phyloP scores from a whole-genome alignment of 148 eudicot species.

The Talinum fruticosum region DNA sequence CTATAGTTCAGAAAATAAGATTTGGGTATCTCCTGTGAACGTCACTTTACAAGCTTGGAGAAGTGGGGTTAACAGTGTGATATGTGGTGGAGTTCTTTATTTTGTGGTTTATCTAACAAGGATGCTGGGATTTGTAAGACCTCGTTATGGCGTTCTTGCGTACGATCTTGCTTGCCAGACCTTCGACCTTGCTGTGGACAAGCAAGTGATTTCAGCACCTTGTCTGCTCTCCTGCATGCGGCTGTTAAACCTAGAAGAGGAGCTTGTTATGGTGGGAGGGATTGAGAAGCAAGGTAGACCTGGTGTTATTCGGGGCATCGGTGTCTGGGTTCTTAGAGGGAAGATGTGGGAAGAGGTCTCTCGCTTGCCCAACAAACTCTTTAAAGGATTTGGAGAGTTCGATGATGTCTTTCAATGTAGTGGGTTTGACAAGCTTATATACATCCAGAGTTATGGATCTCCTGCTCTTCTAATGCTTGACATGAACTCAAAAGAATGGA shows the following conservation, averaged over 20 bases:
- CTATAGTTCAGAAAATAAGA: slow-evolving; percentile 28
- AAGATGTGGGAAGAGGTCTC: slow-evolving; percentile 42
- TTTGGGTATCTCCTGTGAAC: slow-evolving; percentile 30
- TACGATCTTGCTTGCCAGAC: slow-evolving; percentile 30
- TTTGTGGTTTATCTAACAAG: slow-evolving; percentile 32
- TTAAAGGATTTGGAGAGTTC: slow-evolving; percentile 41
- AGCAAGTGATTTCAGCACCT: slow-evolving; percentile 31
- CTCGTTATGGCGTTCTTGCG: slow-evolving; percentile 36
- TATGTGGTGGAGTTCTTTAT: slow-evolving; percentile 39
- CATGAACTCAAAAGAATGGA: slow-evolving; percentile 44
- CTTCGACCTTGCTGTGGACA: slow-evolving; percentile 13
- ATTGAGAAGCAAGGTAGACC: slow-evolving; percentile 35
- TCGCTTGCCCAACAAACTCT: slow-evolving; percentile 43
- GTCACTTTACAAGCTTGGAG: slow-evolving; percentile 36
- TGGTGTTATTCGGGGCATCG: slow-evolving; percentile 41
- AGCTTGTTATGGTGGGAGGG: slow-evolving; percentile 54
- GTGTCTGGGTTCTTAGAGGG: slow-evolving; percentile 46
- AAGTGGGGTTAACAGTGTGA: slow-evolving; percentile 34
- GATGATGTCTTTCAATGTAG: slow-evolving; percentile 50
- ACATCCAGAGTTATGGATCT: slow-evolving; percentile 48
- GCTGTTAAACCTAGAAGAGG: slow-evolving; percentile 37
- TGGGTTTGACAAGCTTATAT: slow-evolving; percentile 43
- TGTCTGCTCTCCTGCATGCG: slow-evolving; percentile 41
- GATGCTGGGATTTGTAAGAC: slow-evolving; percentile 4
- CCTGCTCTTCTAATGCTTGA: slow-evolving; percentile 43